Evolutionary conservation across 164 flowering plant genomes (phyloP), one percentile per base, ranked within the genome.

Genomic region (Umbilicus rupestris): DNA sequence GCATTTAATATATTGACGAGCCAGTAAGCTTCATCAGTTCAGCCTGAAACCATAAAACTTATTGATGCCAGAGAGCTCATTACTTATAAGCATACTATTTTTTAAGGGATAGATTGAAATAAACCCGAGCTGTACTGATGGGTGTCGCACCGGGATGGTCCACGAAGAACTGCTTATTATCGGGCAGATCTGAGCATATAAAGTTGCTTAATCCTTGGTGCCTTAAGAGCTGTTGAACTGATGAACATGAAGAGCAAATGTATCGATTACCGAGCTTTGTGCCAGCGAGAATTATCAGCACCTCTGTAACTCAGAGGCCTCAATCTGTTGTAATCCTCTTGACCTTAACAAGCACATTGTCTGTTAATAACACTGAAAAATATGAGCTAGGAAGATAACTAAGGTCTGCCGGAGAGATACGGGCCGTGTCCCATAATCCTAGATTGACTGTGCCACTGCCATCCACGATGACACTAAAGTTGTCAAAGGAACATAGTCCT

Each of bases 401-500:
- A 63, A 39, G 63, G 46, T 12, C 20, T 1, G 52, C 20, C 1
- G 59, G 22, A 39, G 22, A 41, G 22, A 74, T 75, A 84, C 89
- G 86, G 59, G 89, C 89, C 65, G 86, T 83, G 71, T 85, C 89
- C 86, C 85, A 83, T 22, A 85, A 66, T 0, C 86, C 89, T 35
- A 84, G 73, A 71, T 84, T 84, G 67, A 84, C 88, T 9, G 84
- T 84, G 74, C 64, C n/a, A n/a, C n/a, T 82, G n/a, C 88, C 88
- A 79, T 84, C 88, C 19, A 84, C 88, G 20, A 84, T 84, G 30
- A 82, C 86, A 68, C 87, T 84, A 77, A 83, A 83, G 72, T 83
- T 81, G 79, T 83, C 87, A 39, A 84, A 84, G 86, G 89, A 66
- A 83, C 89, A 68, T 85, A 85, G 70, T 83, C 86, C 89, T 83